These are phyloP conservation scores for Lophium mytilinum DNA, from an alignment of 495 filamentous ascomycete genomes.

Conservation along the genomic window DNA sequence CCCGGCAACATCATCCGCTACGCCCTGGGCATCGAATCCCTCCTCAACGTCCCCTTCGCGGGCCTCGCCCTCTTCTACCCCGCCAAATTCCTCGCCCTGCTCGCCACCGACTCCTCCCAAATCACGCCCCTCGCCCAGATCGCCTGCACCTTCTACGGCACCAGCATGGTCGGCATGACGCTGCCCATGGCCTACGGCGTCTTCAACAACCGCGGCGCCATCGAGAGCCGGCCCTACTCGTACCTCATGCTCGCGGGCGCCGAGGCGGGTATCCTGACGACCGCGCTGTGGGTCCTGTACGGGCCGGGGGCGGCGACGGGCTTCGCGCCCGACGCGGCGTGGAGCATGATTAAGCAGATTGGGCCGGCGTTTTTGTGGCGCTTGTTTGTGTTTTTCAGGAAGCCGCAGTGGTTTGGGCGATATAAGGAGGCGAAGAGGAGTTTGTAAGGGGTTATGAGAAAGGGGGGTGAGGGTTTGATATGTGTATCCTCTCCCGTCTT, in stretches of 20 bases:
- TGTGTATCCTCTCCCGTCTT: too few relatives aligned
- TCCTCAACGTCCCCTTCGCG: constrained; percentile 6
- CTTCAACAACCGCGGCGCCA: constrained; percentile 17
- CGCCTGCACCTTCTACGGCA: constrained; percentile 11
- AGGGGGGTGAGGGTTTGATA: too few relatives aligned
- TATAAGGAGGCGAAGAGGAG: constrained; percentile 1
- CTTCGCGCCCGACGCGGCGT: constrained; percentile 5
- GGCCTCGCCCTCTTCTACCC: constrained; percentile 13
- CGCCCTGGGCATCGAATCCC: constrained; percentile 10
- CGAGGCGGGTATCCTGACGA: constrained; percentile 10
- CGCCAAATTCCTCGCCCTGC: constrained; percentile 1
- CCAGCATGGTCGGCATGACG: constrained; percentile 7
- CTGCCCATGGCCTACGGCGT: constrained; percentile 16
- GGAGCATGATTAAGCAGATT: constrained; percentile 1
- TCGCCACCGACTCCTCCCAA: constrained; percentile 10
- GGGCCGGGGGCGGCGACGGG: constrained; percentile 3
- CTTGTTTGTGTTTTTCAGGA: background rate
- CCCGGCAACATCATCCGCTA: constrained; percentile 5
- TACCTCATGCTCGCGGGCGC: constrained; percentile 13
- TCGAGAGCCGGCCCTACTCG: constrained; percentile 8
- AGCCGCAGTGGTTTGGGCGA: constrained; percentile 11
- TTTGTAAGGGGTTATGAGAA: background rate
- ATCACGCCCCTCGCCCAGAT: constrained; percentile 12
- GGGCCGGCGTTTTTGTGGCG: background rate
- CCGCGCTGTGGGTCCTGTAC: constrained; percentile 2